Conservation (phyloP, 495 filamentous ascomycete genomes). For the Immersiella caudata region DNA sequence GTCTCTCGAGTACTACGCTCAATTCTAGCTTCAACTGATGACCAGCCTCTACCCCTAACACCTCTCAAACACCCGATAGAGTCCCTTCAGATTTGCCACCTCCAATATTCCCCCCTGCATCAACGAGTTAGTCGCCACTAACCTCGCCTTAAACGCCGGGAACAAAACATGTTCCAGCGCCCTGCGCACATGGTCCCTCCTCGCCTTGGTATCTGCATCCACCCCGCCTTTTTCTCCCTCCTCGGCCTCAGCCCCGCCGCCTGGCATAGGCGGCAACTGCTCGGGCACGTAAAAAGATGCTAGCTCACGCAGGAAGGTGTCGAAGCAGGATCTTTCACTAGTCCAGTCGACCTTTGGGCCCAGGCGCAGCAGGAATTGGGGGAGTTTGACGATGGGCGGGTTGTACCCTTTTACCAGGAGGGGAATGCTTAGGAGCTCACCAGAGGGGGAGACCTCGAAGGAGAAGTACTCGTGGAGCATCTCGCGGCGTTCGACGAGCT, state of each 20-base stretch:
- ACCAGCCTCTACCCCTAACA: too few species aligned
- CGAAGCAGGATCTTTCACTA: conserved; percentile 83
- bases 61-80: conserved; percentile 97
- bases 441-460: conserved; percentile 76
- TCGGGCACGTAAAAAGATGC: conserved; percentile 92
- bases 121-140: conserved; percentile 81
- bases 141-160: conserved; percentile 76
- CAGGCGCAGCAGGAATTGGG: conserved; percentile 82
- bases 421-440: conserved; percentile 77
- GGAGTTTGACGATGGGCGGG: conserved; percentile 82
- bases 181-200: conserved; percentile 61
- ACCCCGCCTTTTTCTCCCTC: conserved; percentile 30
- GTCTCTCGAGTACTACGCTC: too few species aligned
- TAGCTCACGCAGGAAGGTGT: conserved; percentile 82
- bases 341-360: conserved; percentile 90
- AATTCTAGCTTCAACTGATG: too few species aligned
- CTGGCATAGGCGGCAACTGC: conserved; percentile 63
- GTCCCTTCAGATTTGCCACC: conserved; percentile 88
- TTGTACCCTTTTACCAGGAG: conserved; percentile 87
- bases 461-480: conserved; percentile 95
- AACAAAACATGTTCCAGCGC: conserved; percentile 75
- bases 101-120: conserved; percentile 77
- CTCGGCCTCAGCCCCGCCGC: conserved; percentile 24
- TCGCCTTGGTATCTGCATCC: conserved; percentile 56
- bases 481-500: conserved; percentile 72